Conservation (phyloP, 306 rosid genomes). For the Cyclanthera cordifolia region DNA sequence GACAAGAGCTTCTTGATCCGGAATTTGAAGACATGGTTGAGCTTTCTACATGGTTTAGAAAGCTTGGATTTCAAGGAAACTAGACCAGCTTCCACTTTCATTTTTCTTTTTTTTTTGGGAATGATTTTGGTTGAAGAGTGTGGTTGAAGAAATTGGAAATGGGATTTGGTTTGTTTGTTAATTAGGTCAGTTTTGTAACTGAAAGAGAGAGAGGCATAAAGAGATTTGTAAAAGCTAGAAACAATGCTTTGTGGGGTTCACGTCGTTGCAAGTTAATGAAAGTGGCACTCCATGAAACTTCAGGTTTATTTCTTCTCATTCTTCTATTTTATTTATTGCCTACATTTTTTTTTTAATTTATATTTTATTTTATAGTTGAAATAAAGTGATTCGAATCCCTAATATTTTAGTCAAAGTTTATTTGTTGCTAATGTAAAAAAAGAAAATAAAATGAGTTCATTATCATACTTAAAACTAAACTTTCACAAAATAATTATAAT, state of each 20-base stretch:
- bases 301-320: background rate
- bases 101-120: no score
- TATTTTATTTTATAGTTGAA: no score
- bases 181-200: background rate
- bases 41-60: constrained; percentile 47
- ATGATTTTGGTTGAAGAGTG: constrained; percentile 17
- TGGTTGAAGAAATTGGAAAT: constrained; percentile 32
- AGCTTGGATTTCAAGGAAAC: constrained; percentile 65
- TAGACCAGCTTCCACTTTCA: constrained; percentile 50
- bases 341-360: no score
- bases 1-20: constrained; percentile 39
- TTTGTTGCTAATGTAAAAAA: no score
- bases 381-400: no score
- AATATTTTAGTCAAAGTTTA: no score
- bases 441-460: no score
- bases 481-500: no score
- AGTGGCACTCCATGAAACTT: background rate
- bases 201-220: background rate
- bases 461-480: no score
- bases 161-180: background rate
- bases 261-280: background rate
- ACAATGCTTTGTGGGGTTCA: constrained; percentile 1
- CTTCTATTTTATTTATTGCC: no score
- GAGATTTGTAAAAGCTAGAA: background rate
- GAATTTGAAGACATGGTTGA: constrained; percentile 38